Conservation (phyloP, 2,329 filamentous ascomycete genomes). For the Xylariales sp. region DNA sequence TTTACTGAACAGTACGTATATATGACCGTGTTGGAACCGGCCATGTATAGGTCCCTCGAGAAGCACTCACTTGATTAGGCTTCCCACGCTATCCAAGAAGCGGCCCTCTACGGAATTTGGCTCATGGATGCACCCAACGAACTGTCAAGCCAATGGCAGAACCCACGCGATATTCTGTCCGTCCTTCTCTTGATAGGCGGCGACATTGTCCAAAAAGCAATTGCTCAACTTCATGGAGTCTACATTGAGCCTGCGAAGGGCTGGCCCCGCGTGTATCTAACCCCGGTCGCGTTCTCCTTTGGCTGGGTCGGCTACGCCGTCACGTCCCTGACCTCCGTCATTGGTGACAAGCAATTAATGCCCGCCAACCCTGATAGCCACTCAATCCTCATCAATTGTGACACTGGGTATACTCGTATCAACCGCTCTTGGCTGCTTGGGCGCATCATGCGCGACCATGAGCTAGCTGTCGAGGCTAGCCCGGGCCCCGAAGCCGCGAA, state of each 20-base stretch:
- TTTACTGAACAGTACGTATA: too few species aligned
- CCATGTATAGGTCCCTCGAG: too few species aligned
- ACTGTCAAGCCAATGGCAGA: conserved; percentile 33
- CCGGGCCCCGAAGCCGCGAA: neutral
- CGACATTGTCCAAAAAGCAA: conserved; percentile 38
- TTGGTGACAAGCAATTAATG: conserved; percentile 36
- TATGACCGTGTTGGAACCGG: too few species aligned
- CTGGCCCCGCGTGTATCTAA: conserved; percentile 8
- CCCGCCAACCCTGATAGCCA: neutral
- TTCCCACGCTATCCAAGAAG: too few species aligned
- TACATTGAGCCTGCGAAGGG: neutral
- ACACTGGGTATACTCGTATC: conserved; percentile 20
- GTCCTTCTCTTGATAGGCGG: conserved; percentile 39
- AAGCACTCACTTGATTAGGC: too few species aligned
- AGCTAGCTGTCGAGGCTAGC: neutral
- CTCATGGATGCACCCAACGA: neutral
- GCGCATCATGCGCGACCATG: conserved; percentile 36
- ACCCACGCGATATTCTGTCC: conserved; percentile 38
- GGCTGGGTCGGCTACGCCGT: conserved; percentile 39
- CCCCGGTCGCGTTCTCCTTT: conserved; percentile 40
- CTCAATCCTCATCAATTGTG: conserved; percentile 27
- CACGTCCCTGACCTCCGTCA: conserved; percentile 28
- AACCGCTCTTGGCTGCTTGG: conserved; percentile 37
- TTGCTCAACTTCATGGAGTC: conserved; percentile 30
- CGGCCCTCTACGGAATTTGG: too few species aligned